These are phyloP conservation scores for Cutaneotrichosporon curvatum DNA, from an alignment of 1,284 basidiomycete species.

Conservation along the genomic window DNA sequence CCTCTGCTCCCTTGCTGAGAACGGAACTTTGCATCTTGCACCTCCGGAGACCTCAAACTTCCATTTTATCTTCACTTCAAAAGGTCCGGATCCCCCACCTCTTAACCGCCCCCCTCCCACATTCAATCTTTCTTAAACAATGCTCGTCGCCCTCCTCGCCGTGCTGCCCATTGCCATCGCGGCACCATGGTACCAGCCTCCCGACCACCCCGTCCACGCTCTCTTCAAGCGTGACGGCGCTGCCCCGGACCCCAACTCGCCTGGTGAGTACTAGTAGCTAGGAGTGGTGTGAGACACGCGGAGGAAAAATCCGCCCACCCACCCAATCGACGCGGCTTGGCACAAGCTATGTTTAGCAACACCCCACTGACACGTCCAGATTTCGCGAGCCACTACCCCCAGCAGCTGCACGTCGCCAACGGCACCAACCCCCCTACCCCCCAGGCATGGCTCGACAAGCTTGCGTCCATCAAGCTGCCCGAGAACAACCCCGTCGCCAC, in stretches of 20 bases:
- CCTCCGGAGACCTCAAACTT: too few relatives aligned
- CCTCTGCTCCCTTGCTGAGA: too few relatives aligned
- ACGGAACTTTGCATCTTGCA: too few relatives aligned
- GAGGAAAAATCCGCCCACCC: too few relatives aligned
- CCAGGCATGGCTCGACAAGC: slow-evolving; percentile 23
- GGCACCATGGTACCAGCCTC: slow-evolving; percentile 11
- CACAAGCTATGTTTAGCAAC: too few relatives aligned
- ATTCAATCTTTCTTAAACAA: too few relatives aligned
- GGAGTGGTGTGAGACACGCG: too few relatives aligned
- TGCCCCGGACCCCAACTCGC: slow-evolving; percentile 10
- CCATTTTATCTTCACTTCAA: too few relatives aligned
- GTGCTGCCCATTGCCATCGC: slow-evolving; percentile 5
- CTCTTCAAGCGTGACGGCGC: slow-evolving; percentile 21
- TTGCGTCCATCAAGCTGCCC: slow-evolving; percentile 1
- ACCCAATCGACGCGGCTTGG: too few relatives aligned
- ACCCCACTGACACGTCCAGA: slow-evolving; percentile 6
- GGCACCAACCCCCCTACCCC: slow-evolving; percentile 10
- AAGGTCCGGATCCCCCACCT: too few relatives aligned
- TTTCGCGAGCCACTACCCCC: slow-evolving; percentile 19
- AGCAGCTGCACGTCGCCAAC: slow-evolving; percentile 6
- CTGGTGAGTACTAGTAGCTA: slow-evolving; percentile 5
- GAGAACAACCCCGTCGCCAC: slow-evolving; percentile 22
- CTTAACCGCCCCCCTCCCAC: too few relatives aligned
- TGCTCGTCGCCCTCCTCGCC: slow-evolving; percentile 10
- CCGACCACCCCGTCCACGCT: slow-evolving; percentile 10